Base-by-base conservation (phyloP, 23 red algal species). In the Gracilaria gracilis region DNA sequence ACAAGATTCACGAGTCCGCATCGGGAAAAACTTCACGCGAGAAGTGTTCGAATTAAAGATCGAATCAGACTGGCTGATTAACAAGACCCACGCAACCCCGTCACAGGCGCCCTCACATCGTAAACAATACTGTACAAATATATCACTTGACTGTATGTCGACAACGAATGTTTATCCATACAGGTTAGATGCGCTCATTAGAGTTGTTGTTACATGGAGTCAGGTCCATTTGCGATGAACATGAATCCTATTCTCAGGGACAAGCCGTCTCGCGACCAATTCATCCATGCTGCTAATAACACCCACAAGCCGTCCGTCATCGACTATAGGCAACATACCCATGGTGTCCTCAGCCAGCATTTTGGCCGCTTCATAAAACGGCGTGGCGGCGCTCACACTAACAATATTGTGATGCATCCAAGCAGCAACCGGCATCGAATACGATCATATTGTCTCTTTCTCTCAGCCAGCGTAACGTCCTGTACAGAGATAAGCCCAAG, bases 381-480 rank as follows among this genome's bases (percentile, higher is more conserved):
- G 92, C 33, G 92, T 94, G 65, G 64, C 59, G 21, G 82, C 72
- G 14, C 36, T 14, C 72, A 94, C 92, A 16, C 23, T 69, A 17
- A 94, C 71, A 39, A 81, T 71, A 20, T 87, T 73, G 31, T 87
- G 83, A 23, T 87, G 92, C 84, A 94, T 82, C 92, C 92, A 94
- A 9, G 82, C 92, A 23, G 46, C 75, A 17, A 94, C 92, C 0
- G 92, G 83, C 71, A 55, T 67, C n/a, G 33, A 1, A 53, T 80
- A 70, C 50, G 75, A 7, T 70, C 57, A 9, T 40, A 53, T 21
- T 70, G 83, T 8, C 92, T 15, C 59, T 65, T 72, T 27, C 81
- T 47, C 35, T 62, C 77, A 29, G 83, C 92, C 17, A 67, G 27
- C 48, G 58, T 36, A n/a, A 94, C 47, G 48, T 94, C 92, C 16